These are phyloP conservation scores for Orbilia blumenaviensis DNA, from an alignment of 2,329 filamentous ascomycete species.

Conservation along the genomic window DNA sequence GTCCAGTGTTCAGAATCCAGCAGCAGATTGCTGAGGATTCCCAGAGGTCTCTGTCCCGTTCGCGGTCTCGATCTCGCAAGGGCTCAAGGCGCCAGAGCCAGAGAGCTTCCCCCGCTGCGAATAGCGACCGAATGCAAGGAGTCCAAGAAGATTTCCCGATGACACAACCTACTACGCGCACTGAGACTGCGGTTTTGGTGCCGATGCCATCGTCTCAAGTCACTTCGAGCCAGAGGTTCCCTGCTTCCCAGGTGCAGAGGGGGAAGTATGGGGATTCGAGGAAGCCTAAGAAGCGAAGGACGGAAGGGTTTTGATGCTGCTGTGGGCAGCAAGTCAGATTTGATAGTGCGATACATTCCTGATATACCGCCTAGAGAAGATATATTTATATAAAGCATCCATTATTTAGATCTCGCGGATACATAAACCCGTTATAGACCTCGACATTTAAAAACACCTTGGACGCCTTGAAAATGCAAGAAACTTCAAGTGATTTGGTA, in stretches of 20 bases:
- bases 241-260: conserved; percentile 52
- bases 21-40: background rate
- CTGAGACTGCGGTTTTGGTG: conserved; percentile 8
- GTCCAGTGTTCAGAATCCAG: conserved; percentile 14
- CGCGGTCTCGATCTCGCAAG: conserved; percentile 14
- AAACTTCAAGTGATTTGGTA: background rate
- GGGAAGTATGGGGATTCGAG: conserved; percentile 59
- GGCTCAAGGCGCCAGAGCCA: background rate
- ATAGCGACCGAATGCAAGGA: background rate
- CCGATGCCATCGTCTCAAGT: background rate
- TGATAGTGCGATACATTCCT: background rate
- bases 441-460: background rate
- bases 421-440: background rate
- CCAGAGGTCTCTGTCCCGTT: background rate
- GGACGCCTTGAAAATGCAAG: background rate
- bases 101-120: background rate
- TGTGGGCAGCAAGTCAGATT: background rate
- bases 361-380: background rate
- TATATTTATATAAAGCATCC: background rate
- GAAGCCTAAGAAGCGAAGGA: conserved; percentile 42
- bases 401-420: too few species aligned
- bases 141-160: background rate
- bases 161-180: conserved; percentile 24
- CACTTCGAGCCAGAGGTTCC: conserved; percentile 22
- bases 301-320: conserved; percentile 31